Evolutionary conservation across 495 filamentous ascomycete species (phyloP).

Genomic region (Annulohypoxylon nitens): DNA sequence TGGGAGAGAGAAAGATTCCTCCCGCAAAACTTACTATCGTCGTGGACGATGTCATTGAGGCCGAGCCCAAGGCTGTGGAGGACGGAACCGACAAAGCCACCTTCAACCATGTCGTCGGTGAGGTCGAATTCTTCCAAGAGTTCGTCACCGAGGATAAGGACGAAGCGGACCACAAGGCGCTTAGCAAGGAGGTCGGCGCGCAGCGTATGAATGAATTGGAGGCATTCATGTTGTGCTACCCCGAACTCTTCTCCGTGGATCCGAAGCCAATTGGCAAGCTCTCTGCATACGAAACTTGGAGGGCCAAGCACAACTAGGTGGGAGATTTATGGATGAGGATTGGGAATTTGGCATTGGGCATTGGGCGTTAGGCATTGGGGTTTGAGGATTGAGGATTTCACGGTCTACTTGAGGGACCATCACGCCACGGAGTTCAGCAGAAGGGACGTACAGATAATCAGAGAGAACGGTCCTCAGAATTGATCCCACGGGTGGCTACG

Average conservation of each 20-base stretch:
- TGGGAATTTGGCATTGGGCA: too few relatives aligned
- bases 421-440: too few relatives aligned
- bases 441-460: too few relatives aligned
- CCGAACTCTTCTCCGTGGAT: conserved; percentile 25
- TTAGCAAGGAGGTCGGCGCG: conserved; percentile 23
- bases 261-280: conserved; percentile 38
- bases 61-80: not conserved
- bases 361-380: too few relatives aligned
- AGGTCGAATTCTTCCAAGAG: conserved; percentile 36
- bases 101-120: conserved; percentile 32
- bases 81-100: conserved; percentile 7
- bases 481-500: too few relatives aligned
- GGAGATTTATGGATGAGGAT: not conserved
- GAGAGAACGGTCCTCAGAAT: too few relatives aligned
- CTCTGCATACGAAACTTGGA: conserved; percentile 35
- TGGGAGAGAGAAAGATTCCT: conserved; percentile 9
- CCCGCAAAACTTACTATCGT: conserved; percentile 37
- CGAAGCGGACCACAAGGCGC: conserved; percentile 24
- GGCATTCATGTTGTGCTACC: conserved; percentile 29
- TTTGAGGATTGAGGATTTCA: too few relatives aligned
- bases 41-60: conserved; percentile 37
- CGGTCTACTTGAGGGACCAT: too few relatives aligned
- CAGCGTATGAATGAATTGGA: conserved; percentile 33
- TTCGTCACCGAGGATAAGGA: conserved; percentile 32
- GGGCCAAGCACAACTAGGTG: not conserved